Evolutionary conservation across 1,284 basidiomycete species (phyloP).

Genomic region (Irpex sp.): DNA sequence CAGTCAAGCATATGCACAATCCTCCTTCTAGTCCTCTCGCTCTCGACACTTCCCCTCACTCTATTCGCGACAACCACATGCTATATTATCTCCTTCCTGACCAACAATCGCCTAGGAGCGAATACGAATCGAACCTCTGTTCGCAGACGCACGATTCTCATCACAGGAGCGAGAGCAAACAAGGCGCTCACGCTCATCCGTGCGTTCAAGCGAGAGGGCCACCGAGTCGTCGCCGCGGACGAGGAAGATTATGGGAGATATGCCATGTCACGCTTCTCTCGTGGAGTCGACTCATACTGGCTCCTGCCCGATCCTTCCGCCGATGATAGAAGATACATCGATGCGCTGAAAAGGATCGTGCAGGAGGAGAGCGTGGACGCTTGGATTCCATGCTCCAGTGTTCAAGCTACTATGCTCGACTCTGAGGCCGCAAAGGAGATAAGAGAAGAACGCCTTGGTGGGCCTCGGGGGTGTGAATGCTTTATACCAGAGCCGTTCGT

Average conservation of each 20-base stretch:
- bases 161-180: conserved; percentile 17
- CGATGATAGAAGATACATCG: conserved; percentile 9
- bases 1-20: conserved; percentile 5
- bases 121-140: neutral
- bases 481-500: conserved; percentile 17
- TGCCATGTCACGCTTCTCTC: conserved; percentile 16
- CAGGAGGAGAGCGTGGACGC: conserved; percentile 9
- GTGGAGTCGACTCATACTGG: conserved; percentile 13
- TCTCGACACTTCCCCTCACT: neutral
- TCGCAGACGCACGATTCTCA: conserved; percentile 11
- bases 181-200: conserved; percentile 16
- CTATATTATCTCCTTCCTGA: neutral
- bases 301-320: conserved; percentile 9
- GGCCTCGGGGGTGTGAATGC: conserved; percentile 9
- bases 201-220: conserved; percentile 16
- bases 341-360: conserved; percentile 12
- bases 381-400: conserved; percentile 19
- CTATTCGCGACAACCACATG: conserved; percentile 1
- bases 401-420: conserved; percentile 16
- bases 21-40: neutral
- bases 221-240: conserved; percentile 16
- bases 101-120: neutral
- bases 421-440: conserved; percentile 14
- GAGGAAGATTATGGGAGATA: conserved; percentile 14
- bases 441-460: neutral